phyloP scores from a whole-genome alignment of 2,329 filamentous ascomycete species.

The Aspergillus sp. region DNA sequence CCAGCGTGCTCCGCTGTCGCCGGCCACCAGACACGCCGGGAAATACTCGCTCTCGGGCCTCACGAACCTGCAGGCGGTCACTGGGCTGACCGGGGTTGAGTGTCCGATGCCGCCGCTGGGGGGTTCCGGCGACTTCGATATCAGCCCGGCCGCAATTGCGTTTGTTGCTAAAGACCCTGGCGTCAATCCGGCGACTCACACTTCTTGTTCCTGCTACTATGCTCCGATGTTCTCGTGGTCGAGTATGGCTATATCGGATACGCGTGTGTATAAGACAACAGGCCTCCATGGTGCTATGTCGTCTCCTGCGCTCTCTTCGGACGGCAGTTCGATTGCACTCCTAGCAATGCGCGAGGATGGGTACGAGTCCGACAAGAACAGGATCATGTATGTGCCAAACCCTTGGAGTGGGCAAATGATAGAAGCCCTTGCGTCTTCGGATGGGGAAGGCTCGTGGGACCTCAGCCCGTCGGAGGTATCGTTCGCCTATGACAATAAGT shows the following conservation, averaged over 20 bases:
- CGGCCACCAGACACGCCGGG: slow-evolving; percentile 28
- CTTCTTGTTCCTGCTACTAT: slow-evolving; percentile 38
- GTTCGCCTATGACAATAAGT: slow-evolving; percentile 34
- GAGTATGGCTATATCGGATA: slow-evolving; percentile 21
- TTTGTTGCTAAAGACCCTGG: slow-evolving; percentile 40
- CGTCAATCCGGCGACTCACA: slow-evolving; percentile 38
- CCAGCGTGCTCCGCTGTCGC: slow-evolving; percentile 28
- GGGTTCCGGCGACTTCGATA: slow-evolving; percentile 38
- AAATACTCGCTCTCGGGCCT: slow-evolving; percentile 33
- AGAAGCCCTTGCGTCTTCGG: slow-evolving; percentile 28
- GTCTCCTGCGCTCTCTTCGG: slow-evolving; percentile 37
- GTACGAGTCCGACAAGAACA: slow-evolving; percentile 40
- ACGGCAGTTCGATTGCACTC: slow-evolving; percentile 35
- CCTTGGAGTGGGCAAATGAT: slow-evolving; percentile 32
- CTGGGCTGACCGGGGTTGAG: slow-evolving; percentile 32
- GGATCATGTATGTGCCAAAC: slow-evolving; percentile 34
- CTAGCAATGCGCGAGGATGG: slow-evolving; percentile 37
- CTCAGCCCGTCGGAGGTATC: slow-evolving; percentile 33
- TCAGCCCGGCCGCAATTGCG: slow-evolving; percentile 36
- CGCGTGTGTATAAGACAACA: slow-evolving; percentile 24
- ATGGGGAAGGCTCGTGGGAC: slow-evolving; percentile 34
- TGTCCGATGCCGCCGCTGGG: slow-evolving; percentile 42
- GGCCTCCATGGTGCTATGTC: slow-evolving; percentile 35
- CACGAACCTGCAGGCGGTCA: slow-evolving; percentile 34
- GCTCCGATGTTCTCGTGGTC: slow-evolving; percentile 36